Conservation (phyloP, 805 yeast genomes). For the Wickerhamiella cacticola region DNA sequence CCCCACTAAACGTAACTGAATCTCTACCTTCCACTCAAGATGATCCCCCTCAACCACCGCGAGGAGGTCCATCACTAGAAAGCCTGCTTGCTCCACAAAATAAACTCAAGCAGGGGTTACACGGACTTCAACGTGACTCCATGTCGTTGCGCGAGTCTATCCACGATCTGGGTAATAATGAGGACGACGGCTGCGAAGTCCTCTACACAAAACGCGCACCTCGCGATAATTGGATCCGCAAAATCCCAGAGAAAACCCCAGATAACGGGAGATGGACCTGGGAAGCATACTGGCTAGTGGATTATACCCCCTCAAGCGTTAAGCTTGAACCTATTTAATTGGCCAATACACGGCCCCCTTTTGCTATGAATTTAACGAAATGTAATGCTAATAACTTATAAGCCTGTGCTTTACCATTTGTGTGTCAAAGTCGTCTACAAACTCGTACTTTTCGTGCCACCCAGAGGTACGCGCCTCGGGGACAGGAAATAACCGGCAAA, state of each 20-base stretch:
- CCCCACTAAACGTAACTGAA: neutral
- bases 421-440: conserved; percentile 21
- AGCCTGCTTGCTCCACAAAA: conserved; percentile 5
- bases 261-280: conserved; percentile 13
- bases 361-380: conserved; percentile 35
- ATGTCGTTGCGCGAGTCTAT: neutral
- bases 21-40: neutral
- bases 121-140: neutral
- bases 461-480: conserved; percentile 15
- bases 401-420: conserved; percentile 12
- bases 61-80: neutral
- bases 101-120: neutral
- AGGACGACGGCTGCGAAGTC: conserved; percentile 2
- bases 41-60: neutral
- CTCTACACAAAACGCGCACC: neutral
- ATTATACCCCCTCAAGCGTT: conserved; percentile 3
- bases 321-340: neutral
- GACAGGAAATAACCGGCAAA: conserved; percentile 25
- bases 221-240: neutral
- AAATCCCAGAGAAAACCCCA: neutral
- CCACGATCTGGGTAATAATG: neutral
- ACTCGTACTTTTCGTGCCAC: conserved; percentile 22
- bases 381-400: conserved; percentile 33
- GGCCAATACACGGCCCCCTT: neutral
- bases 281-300: conserved; percentile 13